Base-by-base conservation (phyloP, 1,284 basidiomycete species). In the Thelephora terrestris region DNA sequence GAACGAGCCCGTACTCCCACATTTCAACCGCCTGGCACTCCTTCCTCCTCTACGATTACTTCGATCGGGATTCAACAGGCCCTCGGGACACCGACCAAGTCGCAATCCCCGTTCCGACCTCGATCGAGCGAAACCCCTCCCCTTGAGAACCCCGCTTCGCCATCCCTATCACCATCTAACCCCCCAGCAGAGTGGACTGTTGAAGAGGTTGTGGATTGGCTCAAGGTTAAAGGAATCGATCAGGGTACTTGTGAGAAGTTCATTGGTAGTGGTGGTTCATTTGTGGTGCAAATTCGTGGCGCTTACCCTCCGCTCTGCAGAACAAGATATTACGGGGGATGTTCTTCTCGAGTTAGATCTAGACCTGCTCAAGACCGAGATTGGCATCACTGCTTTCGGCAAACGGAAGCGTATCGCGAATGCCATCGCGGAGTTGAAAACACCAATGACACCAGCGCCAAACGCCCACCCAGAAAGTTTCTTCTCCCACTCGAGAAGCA, bases 301-400 rank as follows among this genome's bases (percentile, higher is more conserved):
- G 50, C 38, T 51, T 12, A 47, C 18, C 24, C 45, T 24, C 50
- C 46, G 24, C 49, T 47, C 43, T 46, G 21, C 61, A 88, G 92
- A 96, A 66, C 94, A 99, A 77, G 95, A 99, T 66, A 99, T 99
- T 52, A 90, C 92, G 0, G 95, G 96, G 14, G 96, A 99, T 58
- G 89, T 98, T 20, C 76, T 99, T 4, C 78, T 99, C 49, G 94
- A 97, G 57, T 85, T 99, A 55, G 93, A 98, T 57, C 81, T 85
- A 45, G 87, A 86, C 58, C 74, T 96, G 17, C 81, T 99, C 58
- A 98, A 98, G 69, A 72, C 69, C n/a, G 96, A 99, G 69, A 88
- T 99, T 52, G 96, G 95, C 43, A 91, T 99, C 54, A 71, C 78
- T 53, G 91, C 93, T 2, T 97, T 96, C 58, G 96, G 95, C 20